These are phyloP conservation scores for Pseudogymnoascus sp. DNA, from an alignment of 2,329 filamentous ascomycete species.

Conservation along the genomic window DNA sequence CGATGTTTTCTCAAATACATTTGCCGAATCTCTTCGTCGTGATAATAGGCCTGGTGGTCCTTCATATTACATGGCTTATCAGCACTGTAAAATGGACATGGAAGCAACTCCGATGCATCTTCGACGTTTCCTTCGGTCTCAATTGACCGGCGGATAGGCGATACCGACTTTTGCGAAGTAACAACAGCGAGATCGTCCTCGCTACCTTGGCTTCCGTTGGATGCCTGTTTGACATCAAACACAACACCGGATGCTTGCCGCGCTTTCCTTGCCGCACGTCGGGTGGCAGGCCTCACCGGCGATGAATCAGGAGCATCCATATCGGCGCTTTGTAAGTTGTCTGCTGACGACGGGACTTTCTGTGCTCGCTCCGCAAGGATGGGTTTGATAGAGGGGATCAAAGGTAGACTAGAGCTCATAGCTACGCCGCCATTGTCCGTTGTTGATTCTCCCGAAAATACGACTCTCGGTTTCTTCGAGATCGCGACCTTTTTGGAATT, in stretches of 20 bases:
- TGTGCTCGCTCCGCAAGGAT: neutral
- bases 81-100: constrained; percentile 6
- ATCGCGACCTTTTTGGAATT: neutral
- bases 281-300: neutral
- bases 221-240: neutral
- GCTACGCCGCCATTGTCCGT: neutral
- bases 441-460: neutral
- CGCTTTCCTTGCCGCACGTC: neutral
- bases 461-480: neutral
- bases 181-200: neutral
- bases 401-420: neutral
- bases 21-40: constrained; percentile 1
- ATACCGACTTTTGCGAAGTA: neutral
- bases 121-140: neutral
- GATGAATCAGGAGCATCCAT: neutral
- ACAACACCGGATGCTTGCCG: neutral
- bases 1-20: constrained; percentile 1
- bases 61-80: constrained; percentile 1
- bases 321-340: neutral
- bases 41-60: constrained; percentile 2
- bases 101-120: neutral
- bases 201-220: neutral
- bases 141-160: neutral
- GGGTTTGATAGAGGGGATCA: neutral
- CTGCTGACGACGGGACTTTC: neutral